phyloP scores from a whole-genome alignment of 805 yeast genomes.

The Sugiyamaella qingdaonensis region DNA sequence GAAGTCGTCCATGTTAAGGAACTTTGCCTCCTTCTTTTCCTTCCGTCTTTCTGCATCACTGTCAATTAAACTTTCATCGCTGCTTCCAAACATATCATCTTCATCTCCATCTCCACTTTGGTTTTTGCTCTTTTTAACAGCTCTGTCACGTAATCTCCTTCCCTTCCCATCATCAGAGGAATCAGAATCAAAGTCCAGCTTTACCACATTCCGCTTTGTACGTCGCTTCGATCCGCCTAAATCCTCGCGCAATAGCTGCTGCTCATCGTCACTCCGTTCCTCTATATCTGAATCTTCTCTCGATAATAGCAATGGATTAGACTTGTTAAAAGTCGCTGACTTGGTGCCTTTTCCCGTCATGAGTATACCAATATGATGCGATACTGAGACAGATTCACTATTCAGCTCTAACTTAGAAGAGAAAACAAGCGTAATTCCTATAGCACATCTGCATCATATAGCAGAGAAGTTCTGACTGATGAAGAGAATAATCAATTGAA shows the following conservation, averaged over 20 bases:
- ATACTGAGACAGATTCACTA: no score
- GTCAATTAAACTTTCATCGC: constrained; percentile 19
- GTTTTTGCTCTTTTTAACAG: constrained; percentile 16
- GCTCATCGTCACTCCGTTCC: constrained; percentile 21
- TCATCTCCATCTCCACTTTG: constrained; percentile 33
- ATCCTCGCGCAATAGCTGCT: constrained; percentile 22
- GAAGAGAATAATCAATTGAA: no score
- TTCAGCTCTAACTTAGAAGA: no score
- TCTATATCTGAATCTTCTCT: constrained; percentile 10
- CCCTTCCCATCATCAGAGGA: constrained; percentile 24
- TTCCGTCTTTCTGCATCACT: constrained; percentile 5
- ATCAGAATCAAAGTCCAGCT: constrained; percentile 23
- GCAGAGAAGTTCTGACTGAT: no score
- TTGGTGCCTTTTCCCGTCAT: no score
- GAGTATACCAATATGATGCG: no score
- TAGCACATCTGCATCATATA: no score
- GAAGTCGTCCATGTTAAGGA: constrained; percentile 38
- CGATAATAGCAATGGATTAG: constrained; percentile 23
- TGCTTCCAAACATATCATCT: constrained; percentile 29
- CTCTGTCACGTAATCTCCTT: constrained; percentile 16
- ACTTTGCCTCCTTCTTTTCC: constrained; percentile 22
- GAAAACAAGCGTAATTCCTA: no score
- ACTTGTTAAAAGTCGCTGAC: constrained; percentile 19
- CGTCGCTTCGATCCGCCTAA: constrained; percentile 17
- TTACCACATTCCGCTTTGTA: constrained; percentile 12